Percentiles rank a stretch among this genome's conserved stretches.
These are phyloP conservation scores for Teunomyces funiuensis DNA, from an alignment of 805 yeast species.

Conservation along the genomic window DNA sequence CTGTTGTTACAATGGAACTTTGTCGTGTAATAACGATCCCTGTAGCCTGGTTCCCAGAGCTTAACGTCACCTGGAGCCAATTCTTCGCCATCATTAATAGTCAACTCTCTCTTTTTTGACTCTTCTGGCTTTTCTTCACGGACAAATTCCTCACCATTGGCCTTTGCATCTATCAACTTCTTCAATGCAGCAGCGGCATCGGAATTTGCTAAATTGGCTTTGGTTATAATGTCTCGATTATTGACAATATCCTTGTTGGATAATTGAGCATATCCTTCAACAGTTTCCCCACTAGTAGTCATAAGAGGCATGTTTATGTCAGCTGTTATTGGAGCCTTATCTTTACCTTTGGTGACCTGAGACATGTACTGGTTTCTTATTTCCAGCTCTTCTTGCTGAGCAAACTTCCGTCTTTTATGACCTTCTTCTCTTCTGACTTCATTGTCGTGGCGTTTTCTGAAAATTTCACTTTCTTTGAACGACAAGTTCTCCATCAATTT, in stretches of 20 bases:
- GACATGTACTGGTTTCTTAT: constrained; percentile 45
- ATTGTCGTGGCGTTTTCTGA: constrained; percentile 63
- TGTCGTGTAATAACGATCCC: constrained; percentile 70
- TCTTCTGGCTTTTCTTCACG: constrained; percentile 13
- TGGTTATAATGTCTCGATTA: constrained; percentile 57
- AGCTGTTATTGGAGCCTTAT: constrained; percentile 71
- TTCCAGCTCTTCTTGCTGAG: constrained; percentile 45
- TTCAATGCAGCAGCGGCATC: constrained; percentile 64
- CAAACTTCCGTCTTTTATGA: constrained; percentile 55
- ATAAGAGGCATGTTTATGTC: constrained; percentile 73
- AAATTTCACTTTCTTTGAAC: constrained; percentile 73
- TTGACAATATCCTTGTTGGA: constrained; percentile 70
- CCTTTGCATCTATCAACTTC: constrained; percentile 33
- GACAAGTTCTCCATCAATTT: constrained; percentile 64
- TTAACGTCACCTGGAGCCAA: constrained; percentile 51
- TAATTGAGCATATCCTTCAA: constrained; percentile 62
- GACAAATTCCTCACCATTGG: constrained; percentile 8
- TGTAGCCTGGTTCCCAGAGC: constrained; percentile 86
- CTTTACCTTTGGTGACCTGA: constrained; percentile 70
- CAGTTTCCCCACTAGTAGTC: constrained; percentile 71
- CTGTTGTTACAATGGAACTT: constrained; percentile 64
- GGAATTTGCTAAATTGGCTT: constrained; percentile 70
- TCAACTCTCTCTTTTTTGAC: constrained; percentile 8
- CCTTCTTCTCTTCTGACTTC: constrained; percentile 71
- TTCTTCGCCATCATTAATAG: constrained; percentile 26